Evolutionary conservation across 495 filamentous ascomycete species (phyloP).

Genomic region (Penicillium macrosclerotiorum): DNA sequence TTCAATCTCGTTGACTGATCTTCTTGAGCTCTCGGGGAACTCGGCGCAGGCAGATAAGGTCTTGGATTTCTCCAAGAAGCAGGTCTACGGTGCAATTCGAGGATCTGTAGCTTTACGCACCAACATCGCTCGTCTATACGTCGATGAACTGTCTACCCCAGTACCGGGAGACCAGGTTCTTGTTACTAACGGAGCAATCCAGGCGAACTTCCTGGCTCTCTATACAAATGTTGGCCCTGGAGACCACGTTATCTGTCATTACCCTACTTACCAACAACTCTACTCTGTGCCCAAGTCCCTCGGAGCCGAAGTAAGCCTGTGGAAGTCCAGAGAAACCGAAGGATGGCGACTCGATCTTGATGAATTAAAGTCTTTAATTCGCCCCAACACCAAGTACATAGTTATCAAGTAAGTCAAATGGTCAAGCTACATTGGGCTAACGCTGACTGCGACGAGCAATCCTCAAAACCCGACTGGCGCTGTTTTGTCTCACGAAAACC

Average conservation of each 20-base stretch:
- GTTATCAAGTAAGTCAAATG: constrained; percentile 53
- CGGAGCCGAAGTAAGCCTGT: constrained; percentile 77
- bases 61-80: constrained; percentile 45
- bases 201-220: constrained; percentile 75
- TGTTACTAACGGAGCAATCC: constrained; percentile 78
- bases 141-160: too few species aligned
- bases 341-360: constrained; percentile 63
- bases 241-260: constrained; percentile 85
- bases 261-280: constrained; percentile 87
- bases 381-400: constrained; percentile 70
- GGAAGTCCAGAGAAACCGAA: constrained; percentile 64
- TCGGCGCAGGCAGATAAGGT: constrained; percentile 34
- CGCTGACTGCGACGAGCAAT: constrained; percentile 56
- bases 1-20: constrained; percentile 72
- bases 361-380: constrained; percentile 64
- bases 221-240: constrained; percentile 73
- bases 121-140: constrained; percentile 66
- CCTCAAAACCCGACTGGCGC: constrained; percentile 87
- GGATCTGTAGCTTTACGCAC: constrained; percentile 60
- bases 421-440: not conserved
- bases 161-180: too few species aligned
- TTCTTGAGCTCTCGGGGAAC: constrained; percentile 53
- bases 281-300: constrained; percentile 73
- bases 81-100: constrained; percentile 69
- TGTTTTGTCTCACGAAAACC: constrained; percentile 55